A percentile compares a stretch with the other conserved stretches of the same genome.
Conservation (phyloP, 495 filamentous ascomycete genomes). For the Trichocladium antarcticum region DNA sequence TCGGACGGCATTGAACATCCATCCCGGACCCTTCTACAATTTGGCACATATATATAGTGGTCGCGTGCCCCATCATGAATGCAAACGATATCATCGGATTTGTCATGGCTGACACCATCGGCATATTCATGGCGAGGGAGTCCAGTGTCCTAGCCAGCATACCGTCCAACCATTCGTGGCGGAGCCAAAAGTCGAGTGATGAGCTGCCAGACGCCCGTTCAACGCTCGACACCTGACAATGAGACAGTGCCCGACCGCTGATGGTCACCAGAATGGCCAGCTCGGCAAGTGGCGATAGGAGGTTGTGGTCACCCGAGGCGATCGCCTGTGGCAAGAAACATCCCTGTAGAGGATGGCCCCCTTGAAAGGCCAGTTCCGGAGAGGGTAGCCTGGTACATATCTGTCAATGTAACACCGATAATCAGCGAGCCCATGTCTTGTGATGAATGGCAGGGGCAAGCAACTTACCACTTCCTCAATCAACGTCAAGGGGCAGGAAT, state of each 20-base stretch:
- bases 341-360: slow-evolving; percentile 34
- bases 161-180: slow-evolving; percentile 41
- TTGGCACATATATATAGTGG: slow-evolving; percentile 34
- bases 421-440: not conserved
- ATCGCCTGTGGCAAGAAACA: slow-evolving; percentile 38
- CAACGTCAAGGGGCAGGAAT: slow-evolving; percentile 38
- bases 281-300: slow-evolving; percentile 37
- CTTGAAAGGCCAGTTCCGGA: slow-evolving; percentile 42
- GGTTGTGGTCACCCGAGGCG: slow-evolving; percentile 22
- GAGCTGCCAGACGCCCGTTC: slow-evolving; percentile 15
- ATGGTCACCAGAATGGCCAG: slow-evolving; percentile 40
- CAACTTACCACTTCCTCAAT: slow-evolving; percentile 40
- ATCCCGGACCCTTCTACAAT: slow-evolving; percentile 18
- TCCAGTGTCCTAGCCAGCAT: slow-evolving; percentile 32
- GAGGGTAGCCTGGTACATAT: slow-evolving; percentile 38
- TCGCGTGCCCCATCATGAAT: slow-evolving; percentile 36
- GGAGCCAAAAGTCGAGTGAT: slow-evolving; percentile 32
- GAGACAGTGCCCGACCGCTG: slow-evolving; percentile 37
- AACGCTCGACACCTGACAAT: slow-evolving; percentile 29
- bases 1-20: slow-evolving; percentile 16
- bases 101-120: slow-evolving; percentile 25
- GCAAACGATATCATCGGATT: slow-evolving; percentile 39
- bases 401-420: slow-evolving; percentile 17
- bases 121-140: slow-evolving; percentile 24
- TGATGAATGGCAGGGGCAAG: not conserved